Conservation (phyloP, 768 basidiomycete species). For the Tulasnella sp. region DNA sequence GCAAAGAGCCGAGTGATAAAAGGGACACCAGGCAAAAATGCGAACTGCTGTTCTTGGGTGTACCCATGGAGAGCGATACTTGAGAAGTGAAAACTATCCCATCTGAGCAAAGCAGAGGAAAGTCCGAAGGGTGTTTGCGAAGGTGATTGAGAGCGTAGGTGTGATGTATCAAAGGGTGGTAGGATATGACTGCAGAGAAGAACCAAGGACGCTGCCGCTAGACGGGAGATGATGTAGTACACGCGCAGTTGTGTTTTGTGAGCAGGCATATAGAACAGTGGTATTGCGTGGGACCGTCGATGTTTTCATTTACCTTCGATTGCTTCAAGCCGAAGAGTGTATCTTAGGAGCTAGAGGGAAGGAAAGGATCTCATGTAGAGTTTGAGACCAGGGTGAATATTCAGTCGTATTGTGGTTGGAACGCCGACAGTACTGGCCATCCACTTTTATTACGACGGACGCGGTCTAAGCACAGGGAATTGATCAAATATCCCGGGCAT, state of each 20-base stretch:
- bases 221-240: neutral
- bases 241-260: neutral
- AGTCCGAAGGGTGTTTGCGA: neutral
- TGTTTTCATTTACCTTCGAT: too few relatives aligned
- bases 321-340: too few relatives aligned
- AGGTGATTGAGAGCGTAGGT: slow-evolving; percentile 3
- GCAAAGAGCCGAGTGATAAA: slow-evolving; percentile 36
- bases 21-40: slow-evolving; percentile 70
- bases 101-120: slow-evolving; percentile 44
- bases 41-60: slow-evolving; percentile 71
- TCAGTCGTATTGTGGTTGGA: too few relatives aligned
- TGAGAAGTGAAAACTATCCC: slow-evolving; percentile 81
- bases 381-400: too few relatives aligned
- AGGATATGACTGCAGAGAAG: neutral
- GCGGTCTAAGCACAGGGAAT: too few relatives aligned
- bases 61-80: slow-evolving; percentile 52
- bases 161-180: slow-evolving; percentile 15
- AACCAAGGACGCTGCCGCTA: neutral
- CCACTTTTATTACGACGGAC: too few relatives aligned
- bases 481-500: too few relatives aligned
- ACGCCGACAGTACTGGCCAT: too few relatives aligned
- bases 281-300: too few relatives aligned
- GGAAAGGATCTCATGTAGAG: too few relatives aligned
- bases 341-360: too few relatives aligned
- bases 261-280: too few relatives aligned